Evolutionary conservation across 1,284 basidiomycete genomes (phyloP), one percentile per base, ranked within the genome.

Genomic region (Ustilago xerochloae): DNA sequence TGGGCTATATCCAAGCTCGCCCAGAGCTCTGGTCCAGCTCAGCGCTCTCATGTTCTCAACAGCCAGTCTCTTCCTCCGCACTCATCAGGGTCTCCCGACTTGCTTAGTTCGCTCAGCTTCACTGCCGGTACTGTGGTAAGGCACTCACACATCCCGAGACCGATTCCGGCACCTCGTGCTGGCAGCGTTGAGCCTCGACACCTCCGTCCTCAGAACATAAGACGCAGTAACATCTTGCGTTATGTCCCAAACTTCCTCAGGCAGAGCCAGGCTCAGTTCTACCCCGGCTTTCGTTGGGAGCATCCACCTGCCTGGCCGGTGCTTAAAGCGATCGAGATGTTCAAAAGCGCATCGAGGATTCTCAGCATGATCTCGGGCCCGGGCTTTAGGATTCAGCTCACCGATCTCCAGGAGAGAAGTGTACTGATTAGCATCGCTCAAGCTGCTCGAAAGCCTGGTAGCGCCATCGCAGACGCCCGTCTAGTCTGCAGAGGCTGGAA

Each of bases 401-500:
- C n/a, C n/a, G n/a, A n/a, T n/a, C n/a, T n/a, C n/a, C n/a, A n/a
- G n/a, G 20, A 57, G 8, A 12, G n/a, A 3, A 45, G 20, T 18
- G 41, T 62, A 20, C 10, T 62, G 8, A 5, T 41, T 9, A 33
- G 26, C 15, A 20, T 47, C 6, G 15, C n/a, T 1, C 49, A 36
- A 6, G 15, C 49, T 6, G 33, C 33, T 20, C 24, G 45, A 16
- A 30, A n/a, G n/a, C n/a, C n/a, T n/a, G n/a, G n/a, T n/a, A 32
- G 46, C 3, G 24, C 9, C 4, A 39, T 38, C 38, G 33, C 16
- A 18, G 47, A 54, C 43, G 26, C 46, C 13, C 65, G 63, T 15
- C 38, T 71, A 22, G 68, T 71, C 20, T 62, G 45, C 41, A 53
- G 33, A 20, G 16, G n/a, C 4, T 71, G 63, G 59, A 28, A 71